phyloP scores from a whole-genome alignment of 2,329 filamentous ascomycete species.

The Cladosporium sp. region DNA sequence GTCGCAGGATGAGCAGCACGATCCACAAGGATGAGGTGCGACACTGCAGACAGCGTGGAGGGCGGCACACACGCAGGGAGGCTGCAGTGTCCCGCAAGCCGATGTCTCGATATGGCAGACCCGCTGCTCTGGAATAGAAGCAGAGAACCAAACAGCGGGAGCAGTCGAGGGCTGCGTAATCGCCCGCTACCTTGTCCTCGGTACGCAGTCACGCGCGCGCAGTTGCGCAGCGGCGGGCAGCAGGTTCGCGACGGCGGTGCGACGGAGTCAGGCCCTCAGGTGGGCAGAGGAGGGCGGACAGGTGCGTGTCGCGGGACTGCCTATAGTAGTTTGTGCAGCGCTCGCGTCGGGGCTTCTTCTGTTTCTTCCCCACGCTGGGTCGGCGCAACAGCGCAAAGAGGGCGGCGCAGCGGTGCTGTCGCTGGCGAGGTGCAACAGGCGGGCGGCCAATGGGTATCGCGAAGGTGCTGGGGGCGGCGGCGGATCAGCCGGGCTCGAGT shows the following conservation, averaged over 20 bases:
- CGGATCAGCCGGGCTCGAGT: constrained; percentile 37
- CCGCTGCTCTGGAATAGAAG: constrained; percentile 19
- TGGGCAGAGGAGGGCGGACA: neutral
- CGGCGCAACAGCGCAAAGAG: neutral
- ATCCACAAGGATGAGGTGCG: constrained; percentile 10
- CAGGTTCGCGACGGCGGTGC: constrained; percentile 15
- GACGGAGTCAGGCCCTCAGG: constrained; percentile 4
- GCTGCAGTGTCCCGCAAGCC: constrained; percentile 14
- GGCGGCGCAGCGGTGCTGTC: neutral
- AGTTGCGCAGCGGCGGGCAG: constrained; percentile 7
- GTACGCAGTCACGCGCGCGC: constrained; percentile 14
- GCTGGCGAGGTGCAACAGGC: constrained; percentile 20
- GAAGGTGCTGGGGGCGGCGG: constrained; percentile 20
- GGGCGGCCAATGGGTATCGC: constrained; percentile 24
- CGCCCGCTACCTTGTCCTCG: constrained; percentile 14
- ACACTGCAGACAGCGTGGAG: constrained; percentile 14
- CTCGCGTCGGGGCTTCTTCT: neutral
- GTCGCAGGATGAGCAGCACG: constrained; percentile 16
- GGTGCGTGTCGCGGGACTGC: neutral
- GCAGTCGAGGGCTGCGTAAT: constrained; percentile 8
- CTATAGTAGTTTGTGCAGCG: constrained; percentile 19
- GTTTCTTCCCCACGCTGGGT: neutral
- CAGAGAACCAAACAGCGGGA: constrained; percentile 13
- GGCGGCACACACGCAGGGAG: constrained; percentile 17
- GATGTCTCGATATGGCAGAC: constrained; percentile 12